These are phyloP conservation scores for Suhomyces vadensis DNA, from an alignment of 805 yeast species.

Conservation along the genomic window DNA sequence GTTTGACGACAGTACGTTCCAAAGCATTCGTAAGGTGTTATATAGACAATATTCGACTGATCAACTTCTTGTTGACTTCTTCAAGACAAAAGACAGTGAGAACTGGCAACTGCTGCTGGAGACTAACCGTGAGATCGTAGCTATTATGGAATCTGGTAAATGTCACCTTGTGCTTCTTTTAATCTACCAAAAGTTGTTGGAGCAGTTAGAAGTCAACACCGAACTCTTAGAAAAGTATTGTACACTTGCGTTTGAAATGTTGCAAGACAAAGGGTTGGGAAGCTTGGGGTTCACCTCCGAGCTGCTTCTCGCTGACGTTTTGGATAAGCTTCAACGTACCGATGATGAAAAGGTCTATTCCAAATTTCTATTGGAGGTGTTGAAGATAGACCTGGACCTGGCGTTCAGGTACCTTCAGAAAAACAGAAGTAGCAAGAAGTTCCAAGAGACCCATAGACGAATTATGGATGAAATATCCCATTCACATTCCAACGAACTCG, in stretches of 20 bases:
- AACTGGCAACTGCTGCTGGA: constrained; percentile 11
- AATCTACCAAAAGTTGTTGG: background rate
- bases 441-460: constrained; percentile 27
- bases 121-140: constrained; percentile 8
- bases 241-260: constrained; percentile 1
- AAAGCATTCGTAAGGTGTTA: background rate
- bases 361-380: constrained; percentile 31
- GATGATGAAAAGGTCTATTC: constrained; percentile 28
- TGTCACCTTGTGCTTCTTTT: background rate
- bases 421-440: constrained; percentile 23
- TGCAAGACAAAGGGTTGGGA: background rate
- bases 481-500: constrained; percentile 20
- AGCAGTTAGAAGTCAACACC: background rate
- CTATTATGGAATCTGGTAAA: background rate
- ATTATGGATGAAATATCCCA: constrained; percentile 33
- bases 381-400: constrained; percentile 27
- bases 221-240: constrained; percentile 9
- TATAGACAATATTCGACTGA: background rate
- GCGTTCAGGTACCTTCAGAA: constrained; percentile 35
- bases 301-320: constrained; percentile 7
- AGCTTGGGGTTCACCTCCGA: constrained; percentile 3
- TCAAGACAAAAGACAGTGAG: constrained; percentile 9
- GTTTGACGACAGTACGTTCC: background rate
- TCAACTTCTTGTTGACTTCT: constrained; percentile 3
- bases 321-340: constrained; percentile 17